A percentile compares a stretch with the other conserved stretches of the same genome.
phyloP scores from a whole-genome alignment of 495 filamentous ascomycete genomes.

The Podospora australis region DNA sequence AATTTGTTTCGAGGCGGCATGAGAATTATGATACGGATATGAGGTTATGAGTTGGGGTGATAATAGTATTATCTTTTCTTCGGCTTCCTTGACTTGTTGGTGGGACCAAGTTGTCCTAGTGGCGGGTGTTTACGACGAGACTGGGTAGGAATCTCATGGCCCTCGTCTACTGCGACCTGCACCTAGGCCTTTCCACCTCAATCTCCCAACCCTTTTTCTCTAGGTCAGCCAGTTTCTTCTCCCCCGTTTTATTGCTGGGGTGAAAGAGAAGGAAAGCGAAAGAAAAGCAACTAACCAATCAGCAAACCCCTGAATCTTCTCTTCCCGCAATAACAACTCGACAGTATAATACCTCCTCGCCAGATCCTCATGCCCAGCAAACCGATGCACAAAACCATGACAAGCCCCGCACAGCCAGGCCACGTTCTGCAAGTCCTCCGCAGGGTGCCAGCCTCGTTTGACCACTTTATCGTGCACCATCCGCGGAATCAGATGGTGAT shows the following conservation, averaged over 20 bases:
- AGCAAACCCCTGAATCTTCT: constrained; percentile 67
- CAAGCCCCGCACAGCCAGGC: constrained; percentile 88
- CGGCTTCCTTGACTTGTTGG: no score
- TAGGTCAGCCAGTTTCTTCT: neutral
- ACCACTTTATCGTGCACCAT: constrained; percentile 70
- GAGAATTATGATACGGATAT: no score
- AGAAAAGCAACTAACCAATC: constrained; percentile 38
- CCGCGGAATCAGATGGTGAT: constrained; percentile 79
- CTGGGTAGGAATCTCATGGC: no score
- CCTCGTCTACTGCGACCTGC: no score
- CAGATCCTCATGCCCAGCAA: constrained; percentile 72
- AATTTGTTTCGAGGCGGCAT: no score
- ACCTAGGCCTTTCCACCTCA: constrained; percentile 65
- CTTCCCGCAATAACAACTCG: constrained; percentile 59
- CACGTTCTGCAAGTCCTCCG: constrained; percentile 68
- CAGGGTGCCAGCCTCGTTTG: constrained; percentile 74
- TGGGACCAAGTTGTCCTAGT: no score
- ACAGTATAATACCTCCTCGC: constrained; percentile 68
- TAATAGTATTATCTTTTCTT: no score
- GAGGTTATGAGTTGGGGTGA: no score
- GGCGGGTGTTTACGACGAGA: no score
- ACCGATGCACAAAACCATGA: constrained; percentile 76
- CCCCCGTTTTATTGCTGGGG: neutral
- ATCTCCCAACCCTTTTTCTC: constrained; percentile 50
- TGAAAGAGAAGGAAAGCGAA: neutral